phyloP scores from a whole-genome alignment of 1,284 basidiomycete species.

The Ustanciosporium gigantosporum region DNA sequence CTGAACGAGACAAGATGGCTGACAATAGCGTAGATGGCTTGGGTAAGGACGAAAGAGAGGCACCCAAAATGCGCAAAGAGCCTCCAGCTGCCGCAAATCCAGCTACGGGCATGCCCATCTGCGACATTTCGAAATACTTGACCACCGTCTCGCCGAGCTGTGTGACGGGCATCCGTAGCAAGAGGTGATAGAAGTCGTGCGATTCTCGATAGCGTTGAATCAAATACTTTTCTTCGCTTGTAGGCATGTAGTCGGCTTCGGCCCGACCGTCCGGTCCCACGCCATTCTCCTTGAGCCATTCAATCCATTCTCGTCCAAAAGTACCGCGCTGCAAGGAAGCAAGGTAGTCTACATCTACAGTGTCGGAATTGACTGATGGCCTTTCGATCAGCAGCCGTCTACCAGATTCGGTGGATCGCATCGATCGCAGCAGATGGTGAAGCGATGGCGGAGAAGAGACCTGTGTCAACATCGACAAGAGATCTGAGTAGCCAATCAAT shows the following conservation, averaged over 20 bases:
- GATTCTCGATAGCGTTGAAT: slow-evolving; percentile 98
- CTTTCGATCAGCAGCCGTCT: slow-evolving; percentile 76
- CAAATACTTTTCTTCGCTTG: slow-evolving; percentile 72
- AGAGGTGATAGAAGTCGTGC: slow-evolving; percentile 90
- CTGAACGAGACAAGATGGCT: neutral
- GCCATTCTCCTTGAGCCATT: slow-evolving; percentile 85
- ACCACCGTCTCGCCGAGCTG: slow-evolving; percentile 92
- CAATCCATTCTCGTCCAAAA: slow-evolving; percentile 83
- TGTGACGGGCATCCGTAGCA: slow-evolving; percentile 83
- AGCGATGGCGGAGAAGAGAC: slow-evolving; percentile 67
- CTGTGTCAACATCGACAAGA: slow-evolving; percentile 49
- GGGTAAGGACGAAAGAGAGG: slow-evolving; percentile 18
- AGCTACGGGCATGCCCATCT: slow-evolving; percentile 87
- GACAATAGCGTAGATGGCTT: slow-evolving; percentile 23
- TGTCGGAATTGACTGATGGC: slow-evolving; percentile 78
- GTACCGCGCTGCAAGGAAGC: slow-evolving; percentile 77
- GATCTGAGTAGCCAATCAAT: slow-evolving; percentile 6
- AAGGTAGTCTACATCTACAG: slow-evolving; percentile 72
- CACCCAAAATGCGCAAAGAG: slow-evolving; percentile 57
- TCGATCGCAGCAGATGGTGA: slow-evolving; percentile 75
- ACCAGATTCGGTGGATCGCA: slow-evolving; percentile 71
- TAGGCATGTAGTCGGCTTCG: slow-evolving; percentile 73
- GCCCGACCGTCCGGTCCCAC: slow-evolving; percentile 95
- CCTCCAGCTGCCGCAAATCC: slow-evolving; percentile 78
- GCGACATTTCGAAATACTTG: slow-evolving; percentile 92